These are phyloP conservation scores for Annulohypoxylon truncatum DNA, from an alignment of 2,329 filamentous ascomycete genomes.

Conservation along the genomic window DNA sequence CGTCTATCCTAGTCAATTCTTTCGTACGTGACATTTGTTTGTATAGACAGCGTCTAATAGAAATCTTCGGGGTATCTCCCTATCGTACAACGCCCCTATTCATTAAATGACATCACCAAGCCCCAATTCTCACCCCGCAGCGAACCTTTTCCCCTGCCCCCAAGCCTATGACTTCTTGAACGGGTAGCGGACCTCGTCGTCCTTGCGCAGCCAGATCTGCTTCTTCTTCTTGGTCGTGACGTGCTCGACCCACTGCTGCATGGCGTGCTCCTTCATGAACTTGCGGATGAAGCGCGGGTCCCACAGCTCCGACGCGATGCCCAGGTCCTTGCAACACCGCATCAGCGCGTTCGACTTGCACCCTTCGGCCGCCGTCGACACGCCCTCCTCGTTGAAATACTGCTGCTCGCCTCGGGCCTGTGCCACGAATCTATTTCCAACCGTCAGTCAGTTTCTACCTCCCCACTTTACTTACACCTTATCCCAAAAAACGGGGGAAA, in stretches of 20 bases:
- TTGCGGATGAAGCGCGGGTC: slow-evolving; percentile 89
- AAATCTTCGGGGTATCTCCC: slow-evolving; percentile 32
- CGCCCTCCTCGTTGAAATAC: slow-evolving; percentile 89
- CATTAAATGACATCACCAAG: background rate
- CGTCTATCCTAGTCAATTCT: slow-evolving; percentile 18
- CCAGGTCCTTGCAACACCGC: slow-evolving; percentile 98
- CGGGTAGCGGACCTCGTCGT: slow-evolving; percentile 76
- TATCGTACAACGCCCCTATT: slow-evolving; percentile 31
- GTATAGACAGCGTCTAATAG: slow-evolving; percentile 3
- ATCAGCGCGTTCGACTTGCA: slow-evolving; percentile 98
- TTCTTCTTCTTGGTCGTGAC: slow-evolving; percentile 85
- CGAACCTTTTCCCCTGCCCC: background rate
- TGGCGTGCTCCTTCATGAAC: slow-evolving; percentile 79
- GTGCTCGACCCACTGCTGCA: slow-evolving; percentile 93
- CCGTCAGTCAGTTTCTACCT: slow-evolving; percentile 11
- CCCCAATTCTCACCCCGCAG: background rate
- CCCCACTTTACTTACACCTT: background rate
- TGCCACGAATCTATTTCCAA: slow-evolving; percentile 79
- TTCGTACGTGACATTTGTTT: slow-evolving; percentile 21
- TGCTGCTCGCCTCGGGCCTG: slow-evolving; percentile 94
- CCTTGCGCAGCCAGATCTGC: slow-evolving; percentile 88
- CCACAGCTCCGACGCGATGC: slow-evolving; percentile 95
- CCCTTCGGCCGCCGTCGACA: slow-evolving; percentile 94
- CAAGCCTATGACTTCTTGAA: slow-evolving; percentile 60
- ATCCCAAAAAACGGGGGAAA: background rate